Evolutionary conservation across 2,329 filamentous ascomycete species (phyloP).

Genomic region (Curvularia eragrostidis): DNA sequence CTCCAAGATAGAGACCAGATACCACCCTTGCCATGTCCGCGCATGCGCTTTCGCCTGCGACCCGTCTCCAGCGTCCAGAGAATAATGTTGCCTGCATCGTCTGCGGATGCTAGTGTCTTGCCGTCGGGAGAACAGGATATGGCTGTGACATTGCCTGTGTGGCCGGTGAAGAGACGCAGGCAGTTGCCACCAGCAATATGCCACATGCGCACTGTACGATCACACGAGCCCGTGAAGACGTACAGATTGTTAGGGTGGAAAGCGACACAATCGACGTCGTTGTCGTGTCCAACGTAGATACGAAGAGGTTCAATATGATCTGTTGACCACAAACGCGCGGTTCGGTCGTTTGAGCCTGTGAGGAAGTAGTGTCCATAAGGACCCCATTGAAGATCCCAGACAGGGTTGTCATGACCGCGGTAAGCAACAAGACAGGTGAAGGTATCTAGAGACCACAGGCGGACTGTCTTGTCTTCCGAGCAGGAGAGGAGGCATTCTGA

Average conservation of each 20-base stretch:
- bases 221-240: slow-evolving; percentile 88
- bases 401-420: slow-evolving; percentile 87
- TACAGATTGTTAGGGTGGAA: slow-evolving; percentile 97
- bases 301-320: slow-evolving; percentile 90
- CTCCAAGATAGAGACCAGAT: slow-evolving; percentile 95
- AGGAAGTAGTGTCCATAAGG: slow-evolving; percentile 96
- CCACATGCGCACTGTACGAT: slow-evolving; percentile 98
- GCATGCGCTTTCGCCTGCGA: slow-evolving; percentile 85
- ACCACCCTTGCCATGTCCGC: slow-evolving; percentile 90
- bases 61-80: slow-evolving; percentile 94
- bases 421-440: slow-evolving; percentile 95
- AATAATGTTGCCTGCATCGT: slow-evolving; percentile 86
- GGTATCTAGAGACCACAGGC: slow-evolving; percentile 90
- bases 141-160: slow-evolving; percentile 84
- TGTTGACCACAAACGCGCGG: slow-evolving; percentile 88
- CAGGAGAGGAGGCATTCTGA: slow-evolving; percentile 84
- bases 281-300: slow-evolving; percentile 90
- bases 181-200: slow-evolving; percentile 85
- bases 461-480: slow-evolving; percentile 85
- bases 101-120: slow-evolving; percentile 88
- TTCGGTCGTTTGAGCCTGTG: slow-evolving; percentile 86
- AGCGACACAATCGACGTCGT: slow-evolving; percentile 85
- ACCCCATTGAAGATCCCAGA: slow-evolving; percentile 88
- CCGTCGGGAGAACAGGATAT: slow-evolving; percentile 87
- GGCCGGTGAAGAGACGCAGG: slow-evolving; percentile 90